These are phyloP conservation scores for Onygenales sp. DNA, from an alignment of 2,329 filamentous ascomycete genomes.

Conservation along the genomic window DNA sequence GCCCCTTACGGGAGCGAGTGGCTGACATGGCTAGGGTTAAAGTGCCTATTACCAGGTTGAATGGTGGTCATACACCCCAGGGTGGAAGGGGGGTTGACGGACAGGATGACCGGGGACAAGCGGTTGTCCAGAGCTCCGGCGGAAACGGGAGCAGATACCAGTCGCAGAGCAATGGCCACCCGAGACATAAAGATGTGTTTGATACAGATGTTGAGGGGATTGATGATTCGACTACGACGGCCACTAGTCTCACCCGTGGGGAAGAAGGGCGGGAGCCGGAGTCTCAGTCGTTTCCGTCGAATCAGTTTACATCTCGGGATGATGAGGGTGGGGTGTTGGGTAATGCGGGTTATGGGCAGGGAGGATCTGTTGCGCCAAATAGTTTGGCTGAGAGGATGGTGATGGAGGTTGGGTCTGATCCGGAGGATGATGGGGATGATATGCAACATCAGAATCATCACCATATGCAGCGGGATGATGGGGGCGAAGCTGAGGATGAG, in stretches of 20 bases:
- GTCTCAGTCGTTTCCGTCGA: conserved; percentile 10
- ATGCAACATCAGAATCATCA: conserved; percentile 21
- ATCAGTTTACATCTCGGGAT: neutral
- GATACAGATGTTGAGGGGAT: conserved; percentile 36
- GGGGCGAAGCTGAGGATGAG: conserved; percentile 13
- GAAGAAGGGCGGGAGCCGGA: conserved; percentile 18
- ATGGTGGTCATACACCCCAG: conserved; percentile 4
- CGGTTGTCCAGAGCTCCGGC: neutral
- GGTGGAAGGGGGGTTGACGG: too few relatives aligned
- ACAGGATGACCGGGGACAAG: neutral
- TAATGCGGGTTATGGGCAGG: neutral
- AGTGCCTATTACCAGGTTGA: conserved; percentile 20
- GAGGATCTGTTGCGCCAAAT: conserved; percentile 6
- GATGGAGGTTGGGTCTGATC: conserved; percentile 28
- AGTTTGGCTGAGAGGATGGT: conserved; percentile 23
- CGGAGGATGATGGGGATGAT: conserved; percentile 22
- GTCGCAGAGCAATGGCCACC: neutral
- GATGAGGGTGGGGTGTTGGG: too few relatives aligned
- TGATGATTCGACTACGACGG: conserved; percentile 34
- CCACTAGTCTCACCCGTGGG: conserved; percentile 25
- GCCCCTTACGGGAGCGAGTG: conserved; percentile 19
- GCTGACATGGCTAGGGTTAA: conserved; percentile 27
- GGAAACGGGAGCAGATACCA: neutral
- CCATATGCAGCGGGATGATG: conserved; percentile 18
- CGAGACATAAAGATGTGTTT: conserved; percentile 24